Conservation (phyloP, 768 basidiomycete genomes). For the Pulveroboletus ravenelii region DNA sequence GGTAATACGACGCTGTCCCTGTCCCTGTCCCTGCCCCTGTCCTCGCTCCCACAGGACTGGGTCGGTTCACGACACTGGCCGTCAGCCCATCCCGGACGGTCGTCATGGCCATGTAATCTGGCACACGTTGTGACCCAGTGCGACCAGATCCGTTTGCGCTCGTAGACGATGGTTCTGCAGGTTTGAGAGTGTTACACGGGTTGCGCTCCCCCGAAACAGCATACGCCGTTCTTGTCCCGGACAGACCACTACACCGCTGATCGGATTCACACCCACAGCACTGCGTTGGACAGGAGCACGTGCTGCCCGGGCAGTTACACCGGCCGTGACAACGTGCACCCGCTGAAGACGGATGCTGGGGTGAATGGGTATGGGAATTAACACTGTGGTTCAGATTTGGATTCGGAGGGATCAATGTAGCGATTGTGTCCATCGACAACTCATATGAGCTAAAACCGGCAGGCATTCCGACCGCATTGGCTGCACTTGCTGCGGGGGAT, state of each 20-base stretch:
- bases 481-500: constrained; percentile 11
- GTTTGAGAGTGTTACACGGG: constrained; percentile 9
- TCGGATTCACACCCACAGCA: constrained; percentile 31
- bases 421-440: constrained; percentile 17
- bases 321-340: constrained; percentile 30
- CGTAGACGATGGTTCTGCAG: constrained; percentile 7
- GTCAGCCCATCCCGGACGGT: constrained; percentile 26
- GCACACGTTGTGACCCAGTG: constrained; percentile 22
- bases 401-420: constrained; percentile 10
- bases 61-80: constrained; percentile 18
- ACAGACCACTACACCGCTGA: constrained; percentile 17
- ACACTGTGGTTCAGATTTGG: constrained; percentile 1
- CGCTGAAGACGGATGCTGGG: constrained; percentile 17
- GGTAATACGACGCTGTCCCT: constrained; percentile 14
- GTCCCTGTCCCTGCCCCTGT: constrained; percentile 8
- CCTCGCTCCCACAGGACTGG: constrained; percentile 10
- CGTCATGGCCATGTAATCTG: constrained; percentile 33
- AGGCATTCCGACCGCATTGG: constrained; percentile 16
- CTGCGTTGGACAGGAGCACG: constrained; percentile 32
- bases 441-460: constrained; percentile 30
- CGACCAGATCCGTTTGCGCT: constrained; percentile 9
- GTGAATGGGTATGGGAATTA: constrained; percentile 2
- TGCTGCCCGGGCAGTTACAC: constrained; percentile 31
- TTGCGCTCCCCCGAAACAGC: constrained; percentile 35
- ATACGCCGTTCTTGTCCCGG: constrained; percentile 23